Percentiles rank a stretch among this genome's conserved stretches.
Conservation (phyloP, 176 grass and related monocot species). For the Bromus sterilis region DNA sequence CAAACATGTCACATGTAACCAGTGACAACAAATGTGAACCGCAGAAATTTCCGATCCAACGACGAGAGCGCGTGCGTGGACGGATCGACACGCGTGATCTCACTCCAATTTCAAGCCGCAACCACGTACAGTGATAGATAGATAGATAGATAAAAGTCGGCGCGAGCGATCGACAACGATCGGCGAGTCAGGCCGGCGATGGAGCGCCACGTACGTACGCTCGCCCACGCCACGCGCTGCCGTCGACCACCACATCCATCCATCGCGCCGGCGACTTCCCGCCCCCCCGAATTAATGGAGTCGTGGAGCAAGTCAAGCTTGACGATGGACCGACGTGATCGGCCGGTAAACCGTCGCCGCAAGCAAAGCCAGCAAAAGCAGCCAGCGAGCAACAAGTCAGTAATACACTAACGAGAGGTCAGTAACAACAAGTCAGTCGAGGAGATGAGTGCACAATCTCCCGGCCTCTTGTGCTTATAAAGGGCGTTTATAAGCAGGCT, state of each 20-base stretch:
- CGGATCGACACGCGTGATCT: not conserved
- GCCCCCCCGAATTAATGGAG: not conserved
- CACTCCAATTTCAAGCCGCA: no score
- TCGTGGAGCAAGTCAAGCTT: not conserved
- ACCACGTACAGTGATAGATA: no score
- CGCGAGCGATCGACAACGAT: not conserved
- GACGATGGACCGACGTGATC: not conserved
- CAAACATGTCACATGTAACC: no score
- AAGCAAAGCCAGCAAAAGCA: not conserved
- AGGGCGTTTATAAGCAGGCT: conserved; percentile 3
- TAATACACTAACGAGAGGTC: no score
- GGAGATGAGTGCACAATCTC: not conserved
- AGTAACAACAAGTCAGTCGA: not conserved
- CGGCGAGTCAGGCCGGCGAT: not conserved
- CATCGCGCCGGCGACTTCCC: not conserved
- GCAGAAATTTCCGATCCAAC: not conserved
- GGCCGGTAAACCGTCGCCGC: not conserved
- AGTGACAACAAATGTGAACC: not conserved
- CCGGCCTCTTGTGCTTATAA: not conserved
- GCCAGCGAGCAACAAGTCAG: not conserved
- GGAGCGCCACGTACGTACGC: not conserved
- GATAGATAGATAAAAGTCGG: no score
- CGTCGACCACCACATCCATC: not conserved
- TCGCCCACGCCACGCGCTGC: no score
- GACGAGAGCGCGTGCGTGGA: not conserved